Evolutionary conservation across 352 stramenopile genomes (phyloP), one percentile per base, ranked within the genome.

Genomic region (Phytophthora pini): DNA sequence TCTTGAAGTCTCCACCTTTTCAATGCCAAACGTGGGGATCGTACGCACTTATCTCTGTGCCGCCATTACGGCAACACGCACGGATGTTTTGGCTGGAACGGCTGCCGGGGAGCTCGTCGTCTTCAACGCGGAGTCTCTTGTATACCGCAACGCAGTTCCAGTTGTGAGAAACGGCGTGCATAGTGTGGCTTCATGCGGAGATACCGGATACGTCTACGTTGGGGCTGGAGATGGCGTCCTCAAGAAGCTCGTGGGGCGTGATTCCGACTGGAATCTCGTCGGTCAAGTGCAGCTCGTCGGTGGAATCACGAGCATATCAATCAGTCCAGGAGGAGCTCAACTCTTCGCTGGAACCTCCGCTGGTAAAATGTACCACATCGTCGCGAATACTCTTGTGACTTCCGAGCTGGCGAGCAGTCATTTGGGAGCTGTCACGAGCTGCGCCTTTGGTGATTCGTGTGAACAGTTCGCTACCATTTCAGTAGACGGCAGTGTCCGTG

Each of bases 151-250:
- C 50, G 71, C 81, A 1, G 71, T 92, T 13, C 76, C 82, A 3
- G 72, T 92, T 10, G 87, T 79, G 4, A 72, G 72, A 50, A 91
- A 88, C 57, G 84, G 81, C 26, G 84, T 96, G 13, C 94, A 95
- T 58, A 92, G 84, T 36, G 63, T 95, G 31, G 80, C 71, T 17
- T 75, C 87, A 4, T 94, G 85, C 39, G 72, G 74, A 47, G 74
- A 75, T 9, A 88, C 80, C 0, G 77, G 78, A 1, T 84, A 78
- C 32, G 68, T 97, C 31, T 97, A 92, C 59, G 85, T 94, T 9
- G 90, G 90, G 10, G 89, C 87, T 31, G 90, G 90, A 1, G 88
- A 98, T 55, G 90, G 90, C 39, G 79, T 93, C 36, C 65, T 97
- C 29, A 94, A 94, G 71, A 94, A 94, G 44, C 73, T 97, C 0